These are phyloP conservation scores for Saccharomycopsis fibuligera DNA, from an alignment of 805 yeast species.

Conservation along the genomic window DNA sequence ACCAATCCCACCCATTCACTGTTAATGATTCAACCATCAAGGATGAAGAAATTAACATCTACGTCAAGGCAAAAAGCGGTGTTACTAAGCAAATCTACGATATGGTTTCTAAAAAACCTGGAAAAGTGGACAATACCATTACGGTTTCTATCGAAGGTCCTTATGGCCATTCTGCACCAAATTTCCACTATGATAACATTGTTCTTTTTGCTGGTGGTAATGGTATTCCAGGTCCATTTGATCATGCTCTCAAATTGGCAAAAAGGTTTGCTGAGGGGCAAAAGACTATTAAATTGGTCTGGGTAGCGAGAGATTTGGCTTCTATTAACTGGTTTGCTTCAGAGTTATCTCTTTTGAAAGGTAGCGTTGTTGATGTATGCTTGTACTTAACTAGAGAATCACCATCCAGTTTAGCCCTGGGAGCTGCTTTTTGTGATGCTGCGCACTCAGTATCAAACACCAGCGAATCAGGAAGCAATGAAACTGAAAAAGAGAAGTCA, in stretches of 20 bases:
- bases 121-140: slow-evolving; percentile 24
- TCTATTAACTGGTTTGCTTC: slow-evolving; percentile 43
- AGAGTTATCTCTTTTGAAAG: slow-evolving; percentile 33
- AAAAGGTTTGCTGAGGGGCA: slow-evolving; percentile 24
- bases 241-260: slow-evolving; percentile 33
- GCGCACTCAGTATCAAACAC: too few species aligned
- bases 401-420: too few species aligned
- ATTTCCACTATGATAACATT: slow-evolving; percentile 33
- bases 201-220: slow-evolving; percentile 46
- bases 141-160: slow-evolving; percentile 57
- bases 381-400: slow-evolving; percentile 32
- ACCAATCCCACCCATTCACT: slow-evolving; percentile 77
- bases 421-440: too few species aligned
- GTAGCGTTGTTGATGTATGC: slow-evolving; percentile 28
- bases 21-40: slow-evolving; percentile 36
- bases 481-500: not conserved
- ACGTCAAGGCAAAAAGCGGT: slow-evolving; percentile 52
- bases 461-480: too few species aligned
- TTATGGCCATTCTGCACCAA: slow-evolving; percentile 43
- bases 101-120: slow-evolving; percentile 28
- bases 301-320: slow-evolving; percentile 54
- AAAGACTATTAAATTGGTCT: slow-evolving; percentile 42
- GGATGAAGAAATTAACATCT: slow-evolving; percentile 35
- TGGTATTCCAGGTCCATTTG: slow-evolving; percentile 47
- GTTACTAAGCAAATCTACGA: slow-evolving; percentile 41